Conservation (phyloP, 345 rosid genomes). For the Citrus cavaleriei region DNA sequence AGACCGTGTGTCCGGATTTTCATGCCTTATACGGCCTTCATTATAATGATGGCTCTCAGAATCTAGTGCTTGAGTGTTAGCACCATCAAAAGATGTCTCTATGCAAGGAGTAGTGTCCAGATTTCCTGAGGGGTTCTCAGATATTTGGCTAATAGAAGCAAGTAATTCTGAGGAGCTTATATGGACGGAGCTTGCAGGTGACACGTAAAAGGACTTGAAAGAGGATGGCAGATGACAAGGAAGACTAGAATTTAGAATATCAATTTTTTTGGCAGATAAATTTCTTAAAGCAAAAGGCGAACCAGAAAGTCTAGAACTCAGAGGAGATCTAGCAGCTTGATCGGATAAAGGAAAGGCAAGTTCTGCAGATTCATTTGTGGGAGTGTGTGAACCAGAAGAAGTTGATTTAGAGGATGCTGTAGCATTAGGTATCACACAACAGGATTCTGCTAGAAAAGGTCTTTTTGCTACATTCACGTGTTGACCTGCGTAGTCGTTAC, state of each 20-base stretch:
- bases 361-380: not conserved
- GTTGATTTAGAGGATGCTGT: conserved; percentile 16
- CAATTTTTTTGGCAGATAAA: conserved; percentile 7
- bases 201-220: conserved; percentile 15
- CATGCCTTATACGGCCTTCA: not conserved
- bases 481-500: conserved; percentile 28
- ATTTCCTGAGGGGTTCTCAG: not conserved
- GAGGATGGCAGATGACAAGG: conserved; percentile 9
- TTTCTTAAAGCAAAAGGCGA: conserved; percentile 22
- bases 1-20: conserved; percentile 12
- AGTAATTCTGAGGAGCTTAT: conserved; percentile 22
- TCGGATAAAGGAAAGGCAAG: not conserved
- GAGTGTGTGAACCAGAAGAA: conserved; percentile 15
- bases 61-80: conserved; percentile 13
- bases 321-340: conserved; percentile 18
- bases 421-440: conserved; percentile 3
- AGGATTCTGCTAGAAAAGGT: conserved; percentile 19
- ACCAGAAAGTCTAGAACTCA: conserved; percentile 4
- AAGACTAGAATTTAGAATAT: conserved; percentile 13
- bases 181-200: conserved; percentile 22
- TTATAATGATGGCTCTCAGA: not conserved
- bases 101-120: not conserved
- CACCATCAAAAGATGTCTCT: conserved; percentile 7
- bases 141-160: conserved; percentile 9
- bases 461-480: conserved; percentile 14